Conservation (phyloP, 2,329 filamentous ascomycete genomes). For the Cyphellophora europaea region DNA sequence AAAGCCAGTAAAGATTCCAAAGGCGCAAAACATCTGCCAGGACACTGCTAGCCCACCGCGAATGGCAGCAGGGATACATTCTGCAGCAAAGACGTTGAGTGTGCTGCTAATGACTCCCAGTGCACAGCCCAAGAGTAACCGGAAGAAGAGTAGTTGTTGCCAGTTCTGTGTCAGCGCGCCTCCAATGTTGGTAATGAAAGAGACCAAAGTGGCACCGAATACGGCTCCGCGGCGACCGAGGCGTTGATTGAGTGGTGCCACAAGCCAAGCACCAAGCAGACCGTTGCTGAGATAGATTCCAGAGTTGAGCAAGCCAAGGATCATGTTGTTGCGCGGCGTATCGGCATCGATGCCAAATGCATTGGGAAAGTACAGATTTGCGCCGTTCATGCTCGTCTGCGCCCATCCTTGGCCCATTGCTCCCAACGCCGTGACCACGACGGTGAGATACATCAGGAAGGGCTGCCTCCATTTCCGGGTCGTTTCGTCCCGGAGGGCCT, state of each 20-base stretch:
- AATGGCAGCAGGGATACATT: slow-evolving; percentile 39
- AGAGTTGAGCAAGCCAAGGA: slow-evolving; percentile 57
- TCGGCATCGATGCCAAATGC: slow-evolving; percentile 35
- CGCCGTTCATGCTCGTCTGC: slow-evolving; percentile 44
- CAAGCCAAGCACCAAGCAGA: slow-evolving; percentile 54
- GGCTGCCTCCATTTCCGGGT: slow-evolving; percentile 43
- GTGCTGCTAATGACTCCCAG: slow-evolving; percentile 33
- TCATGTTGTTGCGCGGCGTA: slow-evolving; percentile 40
- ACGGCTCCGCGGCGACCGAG: slow-evolving; percentile 64
- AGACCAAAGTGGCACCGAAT: slow-evolving; percentile 53
- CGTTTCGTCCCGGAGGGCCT: slow-evolving; percentile 33
- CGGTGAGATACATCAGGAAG: slow-evolving; percentile 38
- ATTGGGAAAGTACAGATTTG: slow-evolving; percentile 42
- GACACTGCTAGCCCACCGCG: slow-evolving; percentile 43
- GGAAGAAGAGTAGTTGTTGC: slow-evolving; percentile 45
- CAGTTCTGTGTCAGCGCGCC: slow-evolving; percentile 52
- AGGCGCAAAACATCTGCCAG: slow-evolving; percentile 43
- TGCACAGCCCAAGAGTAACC: slow-evolving; percentile 32
- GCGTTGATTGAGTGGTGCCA: slow-evolving; percentile 59
- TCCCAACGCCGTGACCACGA: slow-evolving; percentile 42
- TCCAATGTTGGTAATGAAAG: slow-evolving; percentile 32
- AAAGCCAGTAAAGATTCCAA: slow-evolving; percentile 58
- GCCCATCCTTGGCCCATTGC: slow-evolving; percentile 46
- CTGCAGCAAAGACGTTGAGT: slow-evolving; percentile 38
- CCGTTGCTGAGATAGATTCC: slow-evolving; percentile 46